phyloP scores from a whole-genome alignment of 2,329 filamentous ascomycete species.

The Calonectria montana region DNA sequence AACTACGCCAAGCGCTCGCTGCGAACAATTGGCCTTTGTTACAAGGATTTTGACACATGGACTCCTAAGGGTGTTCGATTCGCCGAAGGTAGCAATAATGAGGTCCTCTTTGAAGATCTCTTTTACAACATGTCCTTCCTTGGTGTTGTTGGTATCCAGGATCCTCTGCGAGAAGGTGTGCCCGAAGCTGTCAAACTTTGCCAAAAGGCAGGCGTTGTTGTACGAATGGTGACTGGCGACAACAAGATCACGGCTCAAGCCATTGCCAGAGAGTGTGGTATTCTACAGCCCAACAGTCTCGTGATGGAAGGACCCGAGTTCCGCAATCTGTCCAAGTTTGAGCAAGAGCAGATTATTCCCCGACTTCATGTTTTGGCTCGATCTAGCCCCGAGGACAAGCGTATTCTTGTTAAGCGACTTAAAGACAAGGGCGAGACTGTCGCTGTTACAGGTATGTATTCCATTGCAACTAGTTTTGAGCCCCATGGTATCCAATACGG shows the following conservation, averaged over 20 bases:
- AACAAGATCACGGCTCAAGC: conserved; percentile 83
- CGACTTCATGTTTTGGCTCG: conserved; percentile 77
- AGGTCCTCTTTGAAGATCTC: conserved; percentile 74
- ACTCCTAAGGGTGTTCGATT: conserved; percentile 74
- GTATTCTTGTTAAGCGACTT: conserved; percentile 76
- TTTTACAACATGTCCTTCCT: conserved; percentile 77
- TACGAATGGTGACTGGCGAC: conserved; percentile 89
- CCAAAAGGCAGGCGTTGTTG: conserved; percentile 80
- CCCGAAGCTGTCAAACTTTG: conserved; percentile 77
- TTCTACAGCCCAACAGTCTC: conserved; percentile 73
- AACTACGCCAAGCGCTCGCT: conserved; percentile 84
- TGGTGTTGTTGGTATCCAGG: conserved; percentile 82
- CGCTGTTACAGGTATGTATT: conserved; percentile 71
- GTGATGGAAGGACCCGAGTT: conserved; percentile 85
- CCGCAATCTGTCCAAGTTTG: conserved; percentile 73
- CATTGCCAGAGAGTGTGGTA: conserved; percentile 83
- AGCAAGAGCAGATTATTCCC: conserved; percentile 76
- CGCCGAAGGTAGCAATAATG: conserved; percentile 65
- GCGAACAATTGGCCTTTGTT: conserved; percentile 85
- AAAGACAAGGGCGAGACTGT: conserved; percentile 82
- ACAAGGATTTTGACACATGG: conserved; percentile 87
- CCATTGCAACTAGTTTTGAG: not conserved
- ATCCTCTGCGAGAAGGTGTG: conserved; percentile 82
- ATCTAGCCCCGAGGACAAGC: conserved; percentile 82
- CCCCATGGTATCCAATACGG: too few species aligned